Base-by-base conservation (phyloP, 1,284 basidiomycete species). In the Trichosporon faecale region DNA sequence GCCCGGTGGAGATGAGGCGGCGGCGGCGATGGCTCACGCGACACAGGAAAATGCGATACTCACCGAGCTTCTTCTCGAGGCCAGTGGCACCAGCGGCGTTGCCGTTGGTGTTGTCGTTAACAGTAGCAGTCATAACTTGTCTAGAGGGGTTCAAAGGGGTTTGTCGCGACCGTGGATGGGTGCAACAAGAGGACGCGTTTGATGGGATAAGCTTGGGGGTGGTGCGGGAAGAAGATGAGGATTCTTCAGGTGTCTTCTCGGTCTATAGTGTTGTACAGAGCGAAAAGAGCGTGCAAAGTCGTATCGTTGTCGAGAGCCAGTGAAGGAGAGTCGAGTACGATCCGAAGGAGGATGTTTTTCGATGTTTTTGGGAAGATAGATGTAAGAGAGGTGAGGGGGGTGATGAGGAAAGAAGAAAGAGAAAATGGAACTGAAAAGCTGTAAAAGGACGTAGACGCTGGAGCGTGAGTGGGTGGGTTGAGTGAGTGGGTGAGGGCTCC, bases 31-130 rank as follows among this genome's bases (percentile, higher is more conserved):
- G 57, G 60, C 60, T 73, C 72, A 73, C 69, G 60, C 69, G 72
- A 73, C 72, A 67, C 33, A 18, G 2, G 57, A 31, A 18, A 27
- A 21, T 55, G 9, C 37, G 18, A n/a, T 35, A 87, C 90, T 79
- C 77, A 93, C 92, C 88, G 84, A 94, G 91, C 84, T 90, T 89
- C 82, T 87, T 86, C 88, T 95, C 93, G 81, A 95, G 86, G 85
- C 88, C 90, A 84, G 88, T 85, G 82, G 85, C 86, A 83, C 88
- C 90, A 85, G 91, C 91, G 69, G 67, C 72, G 52, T 68, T 65
- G 68, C 73, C 73, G 52, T 69, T 49, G 69, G 70, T 66, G 68
- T 65, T 71, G 72, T 74, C 68, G 68, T 64, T 67, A 68, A 79
- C 76, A 68, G 78, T 78, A 70, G 75, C 78, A 73, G 79, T 79